Evolutionary conservation across 2,329 filamentous ascomycete genomes (phyloP).

Genomic region (Hortaea sp.): DNA sequence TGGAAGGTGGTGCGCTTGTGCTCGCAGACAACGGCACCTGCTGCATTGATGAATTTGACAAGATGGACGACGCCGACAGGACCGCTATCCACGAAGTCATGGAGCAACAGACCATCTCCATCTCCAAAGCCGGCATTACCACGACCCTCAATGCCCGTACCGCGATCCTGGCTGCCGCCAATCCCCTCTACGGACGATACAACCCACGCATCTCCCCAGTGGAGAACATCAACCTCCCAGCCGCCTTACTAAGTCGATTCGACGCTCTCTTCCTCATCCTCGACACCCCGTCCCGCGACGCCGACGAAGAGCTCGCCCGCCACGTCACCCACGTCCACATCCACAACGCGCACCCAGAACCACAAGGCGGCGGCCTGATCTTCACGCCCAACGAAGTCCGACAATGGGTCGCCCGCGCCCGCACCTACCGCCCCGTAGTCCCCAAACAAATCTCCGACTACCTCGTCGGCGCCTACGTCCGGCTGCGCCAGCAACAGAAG

Average conservation of each 20-base stretch:
- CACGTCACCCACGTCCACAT: constrained; percentile 97
- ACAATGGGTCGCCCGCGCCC: constrained; percentile 88
- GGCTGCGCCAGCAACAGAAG: constrained; percentile 84
- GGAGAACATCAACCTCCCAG: constrained; percentile 98
- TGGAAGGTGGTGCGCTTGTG: constrained; percentile 70
- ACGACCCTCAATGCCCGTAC: constrained; percentile 94
- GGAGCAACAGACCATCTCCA: constrained; percentile 80
- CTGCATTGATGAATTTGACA: constrained; percentile 82
- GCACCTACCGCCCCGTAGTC: constrained; percentile 78
- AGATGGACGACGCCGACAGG: constrained; percentile 77
- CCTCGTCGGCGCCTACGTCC: constrained; percentile 93
- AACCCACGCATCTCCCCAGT: constrained; percentile 95
- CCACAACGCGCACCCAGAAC: constrained; percentile 84
- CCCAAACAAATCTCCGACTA: constrained; percentile 84
- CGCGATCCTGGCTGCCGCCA: constrained; percentile 74
- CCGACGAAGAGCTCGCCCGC: constrained; percentile 84
- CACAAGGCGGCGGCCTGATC: constrained; percentile 53
- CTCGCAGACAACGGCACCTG: constrained; percentile 76
- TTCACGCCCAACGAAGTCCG: constrained; percentile 90
- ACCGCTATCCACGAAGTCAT: constrained; percentile 82
- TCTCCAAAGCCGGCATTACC: constrained; percentile 87
- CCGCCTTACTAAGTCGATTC: constrained; percentile 90
- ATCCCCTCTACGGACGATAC: constrained; percentile 94
- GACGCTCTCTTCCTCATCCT: constrained; percentile 95
- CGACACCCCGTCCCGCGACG: constrained; percentile 81